A percentile compares a stretch with the other conserved stretches of the same genome.
phyloP scores from a whole-genome alignment of 1,284 basidiomycete genomes.

The Cystobasidiaceae sp. region DNA sequence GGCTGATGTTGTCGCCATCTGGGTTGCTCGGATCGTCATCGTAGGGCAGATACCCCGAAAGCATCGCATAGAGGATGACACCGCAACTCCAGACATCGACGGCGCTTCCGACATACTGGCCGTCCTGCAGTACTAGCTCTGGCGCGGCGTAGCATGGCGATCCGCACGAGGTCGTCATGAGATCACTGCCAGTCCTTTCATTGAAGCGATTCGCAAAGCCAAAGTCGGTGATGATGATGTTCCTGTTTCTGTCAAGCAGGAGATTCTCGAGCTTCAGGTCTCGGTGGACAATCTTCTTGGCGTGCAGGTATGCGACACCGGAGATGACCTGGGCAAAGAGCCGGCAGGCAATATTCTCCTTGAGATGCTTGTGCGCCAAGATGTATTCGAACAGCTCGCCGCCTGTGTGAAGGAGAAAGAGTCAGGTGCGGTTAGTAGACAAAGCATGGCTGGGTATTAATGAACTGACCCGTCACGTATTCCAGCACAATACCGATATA shows the following conservation, averaged over 20 bases:
- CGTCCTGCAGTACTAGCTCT: conserved; percentile 97
- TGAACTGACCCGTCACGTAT: conserved; percentile 70
- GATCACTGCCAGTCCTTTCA: conserved; percentile 73
- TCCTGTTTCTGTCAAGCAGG: conserved; percentile 90
- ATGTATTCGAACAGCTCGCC: conserved; percentile 99
- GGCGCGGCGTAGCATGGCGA: conserved; percentile 98
- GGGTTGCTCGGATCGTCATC: conserved; percentile 99
- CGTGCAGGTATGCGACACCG: conserved; percentile 97
- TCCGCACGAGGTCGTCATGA: conserved; percentile 98
- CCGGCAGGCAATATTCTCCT: conserved; percentile 89
- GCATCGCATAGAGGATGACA: conserved; percentile 98
- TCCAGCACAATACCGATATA: conserved; percentile 99
- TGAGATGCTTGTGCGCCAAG: conserved; percentile 92
- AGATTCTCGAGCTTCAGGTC: conserved; percentile 99
- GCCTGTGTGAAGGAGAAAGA: conserved; percentile 50
- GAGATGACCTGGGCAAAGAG: conserved; percentile 98
- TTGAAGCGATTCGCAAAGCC: conserved; percentile 98
- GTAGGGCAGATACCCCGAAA: conserved; percentile 98
- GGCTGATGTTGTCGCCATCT: conserved; percentile 98
- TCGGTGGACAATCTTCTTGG: conserved; percentile 98
- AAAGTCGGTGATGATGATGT: conserved; percentile 99
- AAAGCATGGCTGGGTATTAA: neutral
- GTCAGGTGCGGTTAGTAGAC: neutral
- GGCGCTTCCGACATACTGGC: conserved; percentile 94
- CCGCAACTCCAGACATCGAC: conserved; percentile 99